A percentile compares a stretch with the other conserved stretches of the same genome.
Conservation (phyloP, 257 asterid species). For the Anisodus tanguticus region DNA sequence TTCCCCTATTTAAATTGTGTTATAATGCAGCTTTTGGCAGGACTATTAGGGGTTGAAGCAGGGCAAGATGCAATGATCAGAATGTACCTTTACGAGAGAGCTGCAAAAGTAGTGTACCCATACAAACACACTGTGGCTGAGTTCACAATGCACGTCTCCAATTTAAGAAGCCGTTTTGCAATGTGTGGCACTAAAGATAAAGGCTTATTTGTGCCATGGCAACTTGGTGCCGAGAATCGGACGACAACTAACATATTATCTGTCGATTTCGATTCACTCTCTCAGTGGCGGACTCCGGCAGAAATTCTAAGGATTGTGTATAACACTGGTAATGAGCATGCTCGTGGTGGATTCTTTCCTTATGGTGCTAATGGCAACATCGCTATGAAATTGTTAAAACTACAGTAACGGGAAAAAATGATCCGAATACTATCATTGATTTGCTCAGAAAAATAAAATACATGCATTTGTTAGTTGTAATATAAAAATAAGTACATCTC, state of each 20-base stretch:
- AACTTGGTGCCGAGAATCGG: slow-evolving; percentile 44
- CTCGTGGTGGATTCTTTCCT: too few species aligned
- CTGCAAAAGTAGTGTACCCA: slow-evolving; percentile 38
- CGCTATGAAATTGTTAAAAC: too few species aligned
- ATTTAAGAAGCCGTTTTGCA: slow-evolving; percentile 49
- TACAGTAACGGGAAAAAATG: too few species aligned
- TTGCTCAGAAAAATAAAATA: too few species aligned
- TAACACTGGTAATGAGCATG: slow-evolving; percentile 41
- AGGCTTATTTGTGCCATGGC: slow-evolving; percentile 44
- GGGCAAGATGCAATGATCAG: slow-evolving; percentile 63
- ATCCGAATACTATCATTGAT: too few species aligned
- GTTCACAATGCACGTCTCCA: slow-evolving; percentile 35
- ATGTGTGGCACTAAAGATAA: slow-evolving; percentile 51
- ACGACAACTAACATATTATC: slow-evolving; percentile 49
- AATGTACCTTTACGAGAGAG: slow-evolving; percentile 44
- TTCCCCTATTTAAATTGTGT: too few species aligned
- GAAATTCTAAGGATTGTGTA: slow-evolving; percentile 49
- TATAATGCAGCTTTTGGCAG: slow-evolving; percentile 42
- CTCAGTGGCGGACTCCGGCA: slow-evolving; percentile 43
- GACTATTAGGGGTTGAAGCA: slow-evolving; percentile 54
- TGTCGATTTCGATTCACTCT: slow-evolving; percentile 45
- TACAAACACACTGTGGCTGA: slow-evolving; percentile 47
- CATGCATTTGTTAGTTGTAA: too few species aligned
- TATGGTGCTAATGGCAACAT: too few species aligned
- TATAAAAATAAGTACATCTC: too few species aligned